Evolutionary conservation across 768 basidiomycete species (phyloP), one percentile per base, ranked within the genome.

Genomic region (Hypholoma fasciculare): DNA sequence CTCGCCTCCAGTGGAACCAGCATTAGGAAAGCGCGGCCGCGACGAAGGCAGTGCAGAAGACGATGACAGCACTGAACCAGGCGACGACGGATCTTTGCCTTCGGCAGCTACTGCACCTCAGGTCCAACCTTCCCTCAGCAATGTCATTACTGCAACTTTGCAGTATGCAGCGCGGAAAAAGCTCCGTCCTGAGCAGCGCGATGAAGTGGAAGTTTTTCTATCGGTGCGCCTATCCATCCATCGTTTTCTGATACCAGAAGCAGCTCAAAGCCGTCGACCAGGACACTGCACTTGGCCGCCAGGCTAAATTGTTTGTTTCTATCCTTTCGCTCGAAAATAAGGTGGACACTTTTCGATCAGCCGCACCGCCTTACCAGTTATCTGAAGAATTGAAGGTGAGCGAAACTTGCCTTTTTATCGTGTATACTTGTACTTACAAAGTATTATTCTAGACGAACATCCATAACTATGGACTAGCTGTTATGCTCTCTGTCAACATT

Each of bases 301-400:
- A 63, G 49, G 56, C 62, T 37, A 63, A 58, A 49, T 34, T 63
- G 20, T 63, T 60, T 47, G 49, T 37, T 5, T 51, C 30, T 48
- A 26, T 63, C 14, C 14, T 63, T 7, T 44, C 59, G 4, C 13
- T 63, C 5, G 53, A 60, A 38, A 63, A 60, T 49, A 63, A 63
- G 38, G 43, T 63, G 2, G 56, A 63, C 39, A 44, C 56, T 7
- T 58, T 60, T 39, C 56, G 49, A 58, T 63, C 56, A 20, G 56
- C 62, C 26, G 52, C 53, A 23, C 62, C 56, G 3, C 59, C 62
- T n/a, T 63, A 63, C 52, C 59, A 60, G 20, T 40, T 63, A 23
- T 63, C 58, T 1, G 58, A 63, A 34, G 58, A 63, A 38, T 23
- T 63, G 14, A 63, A 63, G 42, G 61, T 63, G 54, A 46, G 58